These are phyloP conservation scores for Aspergillus campestris DNA, from an alignment of 495 filamentous ascomycete genomes.

Conservation along the genomic window DNA sequence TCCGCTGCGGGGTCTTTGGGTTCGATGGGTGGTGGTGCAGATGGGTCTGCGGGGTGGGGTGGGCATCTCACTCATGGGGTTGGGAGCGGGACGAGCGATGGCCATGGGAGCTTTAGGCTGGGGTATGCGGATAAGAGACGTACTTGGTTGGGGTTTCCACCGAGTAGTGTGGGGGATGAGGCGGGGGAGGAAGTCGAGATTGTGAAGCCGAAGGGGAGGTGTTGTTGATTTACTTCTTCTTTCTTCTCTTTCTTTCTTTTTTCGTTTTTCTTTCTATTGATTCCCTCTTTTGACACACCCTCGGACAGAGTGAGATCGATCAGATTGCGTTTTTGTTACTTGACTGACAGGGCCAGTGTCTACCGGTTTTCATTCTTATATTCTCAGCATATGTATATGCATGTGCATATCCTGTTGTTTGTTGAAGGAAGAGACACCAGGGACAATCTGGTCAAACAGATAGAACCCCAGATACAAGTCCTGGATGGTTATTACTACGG, in stretches of 20 bases:
- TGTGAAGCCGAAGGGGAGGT: conserved; percentile 23
- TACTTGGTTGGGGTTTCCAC: conserved; percentile 46
- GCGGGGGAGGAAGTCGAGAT: conserved; percentile 20
- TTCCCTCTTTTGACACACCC: background rate
- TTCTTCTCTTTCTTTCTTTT: conserved; percentile 3
- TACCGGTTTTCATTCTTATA: too few species aligned
- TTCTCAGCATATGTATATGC: too few species aligned
- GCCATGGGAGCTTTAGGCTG: conserved; percentile 38
- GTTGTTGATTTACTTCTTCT: conserved; percentile 26
- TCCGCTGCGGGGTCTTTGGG: background rate
- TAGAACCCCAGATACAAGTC: too few species aligned
- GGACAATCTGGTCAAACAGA: too few species aligned
- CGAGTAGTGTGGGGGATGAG: conserved; percentile 31
- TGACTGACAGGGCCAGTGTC: too few species aligned
- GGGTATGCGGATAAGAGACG: conserved; percentile 39
- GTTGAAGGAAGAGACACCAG: too few species aligned
- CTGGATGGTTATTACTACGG: too few species aligned
- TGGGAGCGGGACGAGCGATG: conserved; percentile 13
- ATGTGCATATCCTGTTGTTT: too few species aligned
- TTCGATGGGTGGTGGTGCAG: background rate
- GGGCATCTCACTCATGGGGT: conserved; percentile 32
- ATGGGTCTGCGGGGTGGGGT: background rate
- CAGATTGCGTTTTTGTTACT: background rate
- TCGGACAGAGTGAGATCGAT: background rate
- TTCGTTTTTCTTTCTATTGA: background rate